Evolutionary conservation across 169 alveolate genomes (phyloP), one percentile per base, ranked within the genome.

Genomic region (Neospora caninum): DNA sequence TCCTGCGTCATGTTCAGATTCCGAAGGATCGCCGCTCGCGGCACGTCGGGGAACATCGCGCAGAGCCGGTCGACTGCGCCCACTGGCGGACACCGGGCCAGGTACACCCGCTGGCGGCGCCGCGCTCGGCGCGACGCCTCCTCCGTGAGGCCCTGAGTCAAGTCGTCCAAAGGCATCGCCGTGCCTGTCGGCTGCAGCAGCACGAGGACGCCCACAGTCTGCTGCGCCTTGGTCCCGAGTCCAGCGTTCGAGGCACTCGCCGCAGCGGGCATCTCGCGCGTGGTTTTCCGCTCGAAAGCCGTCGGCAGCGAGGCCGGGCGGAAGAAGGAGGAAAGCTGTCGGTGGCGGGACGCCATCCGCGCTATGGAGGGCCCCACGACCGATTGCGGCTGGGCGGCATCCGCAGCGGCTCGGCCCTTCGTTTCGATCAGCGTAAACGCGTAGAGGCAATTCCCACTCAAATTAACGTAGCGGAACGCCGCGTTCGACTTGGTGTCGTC

Each of bases 41-140:
- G 73, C 64, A 43, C 95, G 80, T 58, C 39, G 34, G 95, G 95
- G 16, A 92, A 92, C 93, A 86, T 69, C 88, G 54, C 83, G 18
- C 36, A 27, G 78, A 92, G 82, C 82, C 86, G 80, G 64, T 53
- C 31, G 58, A 92, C 95, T 2, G 93, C 80, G 25, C 39, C 92
- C n/a, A 69, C 92, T 1, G 95, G 93, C 42, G 95, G 95, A 80
- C 95, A 92, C 20, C 73, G 70, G 41, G 95, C 88, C 41, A 92
- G 54, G 83, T 92, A 92, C 70, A 92, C 38, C 9, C 95, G 92
- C 83, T 92, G 95, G 25, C 92, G 73, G 41, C 80, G 83, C 80
- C 92, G 92, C 0, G 88, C 82, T 4, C 95, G 95, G 34, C 95
- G 95, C 13, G 95, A 92, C 25, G 95, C 95, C 67, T 92, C 95